Evolutionary conservation across 2,329 filamentous ascomycete species (phyloP).

Genomic region (Botryotinia narcissicola): DNA sequence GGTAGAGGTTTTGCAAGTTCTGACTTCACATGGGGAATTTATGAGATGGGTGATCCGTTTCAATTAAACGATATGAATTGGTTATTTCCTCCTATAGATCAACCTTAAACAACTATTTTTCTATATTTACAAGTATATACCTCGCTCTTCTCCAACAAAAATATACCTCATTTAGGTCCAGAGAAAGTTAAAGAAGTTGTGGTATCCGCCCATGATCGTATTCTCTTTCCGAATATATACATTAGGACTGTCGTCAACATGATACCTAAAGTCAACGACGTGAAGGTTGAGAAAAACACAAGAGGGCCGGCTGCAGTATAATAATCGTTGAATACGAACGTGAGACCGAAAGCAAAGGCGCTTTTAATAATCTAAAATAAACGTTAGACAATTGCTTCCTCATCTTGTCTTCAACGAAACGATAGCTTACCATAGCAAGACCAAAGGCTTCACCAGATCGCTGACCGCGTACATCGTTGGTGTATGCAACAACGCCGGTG

Average conservation of each 20-base stretch:
- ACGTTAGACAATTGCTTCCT: neutral
- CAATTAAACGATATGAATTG: slow-evolving; percentile 7
- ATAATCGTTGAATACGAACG: neutral
- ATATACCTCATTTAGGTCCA: neutral
- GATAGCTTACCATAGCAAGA: neutral
- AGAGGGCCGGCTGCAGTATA: neutral
- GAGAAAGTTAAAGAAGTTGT: neutral
- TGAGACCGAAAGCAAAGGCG: neutral
- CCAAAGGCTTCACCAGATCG: neutral
- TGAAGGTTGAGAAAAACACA: neutral
- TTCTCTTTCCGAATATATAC: neutral
- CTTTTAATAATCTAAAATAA: neutral
- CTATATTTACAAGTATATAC: neutral
- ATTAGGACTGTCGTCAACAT: neutral
- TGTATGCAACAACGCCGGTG: neutral
- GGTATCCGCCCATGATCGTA: neutral
- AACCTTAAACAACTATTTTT: neutral
- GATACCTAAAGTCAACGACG: neutral
- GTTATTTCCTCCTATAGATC: neutral
- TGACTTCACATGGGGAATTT: neutral
- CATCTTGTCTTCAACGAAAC: neutral
- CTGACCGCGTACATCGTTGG: neutral
- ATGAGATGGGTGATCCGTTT: neutral
- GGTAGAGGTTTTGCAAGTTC: neutral
- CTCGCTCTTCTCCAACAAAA: neutral